Evolutionary conservation across 2,329 filamentous ascomycete genomes (phyloP), one percentile per base, ranked within the genome.

Genomic region (Penicillium corylophilum): DNA sequence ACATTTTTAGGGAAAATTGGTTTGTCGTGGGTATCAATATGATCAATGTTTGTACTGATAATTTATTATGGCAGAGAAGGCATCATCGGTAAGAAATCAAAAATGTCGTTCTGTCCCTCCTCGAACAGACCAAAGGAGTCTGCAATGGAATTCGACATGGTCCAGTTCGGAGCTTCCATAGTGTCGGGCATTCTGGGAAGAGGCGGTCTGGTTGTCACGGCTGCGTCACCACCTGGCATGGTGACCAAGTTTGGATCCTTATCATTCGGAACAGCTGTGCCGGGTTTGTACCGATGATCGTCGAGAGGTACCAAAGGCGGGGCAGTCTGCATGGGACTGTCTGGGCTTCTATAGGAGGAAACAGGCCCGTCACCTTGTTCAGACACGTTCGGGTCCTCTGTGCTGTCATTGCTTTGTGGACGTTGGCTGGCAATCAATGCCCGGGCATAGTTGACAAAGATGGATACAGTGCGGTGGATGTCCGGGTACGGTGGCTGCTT

Each of bases 401-500:
- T 39, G 41, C 52, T 54, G 33, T 57, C 52, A 15, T 49, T 46
- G 50, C 53, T 56, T 10, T 47, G 48, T 15, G 60, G 51, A 15
- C 57, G 56, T 36, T 65, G 63, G 20, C 64, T 66, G 16, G 67
- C 64, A 41, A 70, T 64, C 22, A 70, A 54, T 8, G 67, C 67
- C 16, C 68, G 61, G 29, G 64, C 68, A 33, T 71, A 71, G 48
- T 68, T 70, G 36, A 69, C 66, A 41, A 71, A 71, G 45, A 71
- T 68, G 23, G 68, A 70, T 23, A 71, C 68, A 4, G 68, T 70
- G 24, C 68, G 64, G 50, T 71, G 68, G n/a, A 71, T 70, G 26
- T 71, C 68, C n/a, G 68, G 68, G 43, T 71, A 71, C 0, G 68
- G 68, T 15, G 68, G 68, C 29, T 68, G 65, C 42, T 68, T 70